These are phyloP conservation scores for Tylopilus vinaceipallidus DNA, from an alignment of 768 basidiomycete species.

Conservation along the genomic window DNA sequence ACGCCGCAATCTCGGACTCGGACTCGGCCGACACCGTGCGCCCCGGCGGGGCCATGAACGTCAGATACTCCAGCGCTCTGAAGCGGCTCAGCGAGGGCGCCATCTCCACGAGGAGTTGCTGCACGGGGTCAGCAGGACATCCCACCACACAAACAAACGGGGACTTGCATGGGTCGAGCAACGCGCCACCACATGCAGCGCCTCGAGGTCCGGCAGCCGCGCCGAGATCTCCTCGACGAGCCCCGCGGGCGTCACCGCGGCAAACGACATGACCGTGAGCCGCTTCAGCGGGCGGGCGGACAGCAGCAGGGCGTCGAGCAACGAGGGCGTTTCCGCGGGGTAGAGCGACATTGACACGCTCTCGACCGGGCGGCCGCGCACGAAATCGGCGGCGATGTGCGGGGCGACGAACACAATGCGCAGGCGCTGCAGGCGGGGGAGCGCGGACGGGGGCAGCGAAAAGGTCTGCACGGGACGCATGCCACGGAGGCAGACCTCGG, in stretches of 20 bases:
- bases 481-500: constrained; percentile 53
- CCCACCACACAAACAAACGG: too few relatives aligned
- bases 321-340: constrained; percentile 35
- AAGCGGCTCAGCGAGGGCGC: constrained; percentile 43
- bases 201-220: constrained; percentile 51
- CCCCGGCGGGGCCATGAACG: constrained; percentile 51
- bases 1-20: constrained; percentile 50
- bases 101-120: constrained; percentile 44
- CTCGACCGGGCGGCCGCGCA: constrained; percentile 48
- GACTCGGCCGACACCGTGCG: constrained; percentile 25
- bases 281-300: constrained; percentile 42
- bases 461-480: constrained; percentile 33
- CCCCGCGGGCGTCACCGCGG: constrained; percentile 41
- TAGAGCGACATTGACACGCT: constrained; percentile 54
- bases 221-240: constrained; percentile 47
- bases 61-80: constrained; percentile 47
- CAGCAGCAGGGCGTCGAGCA: constrained; percentile 44
- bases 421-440: constrained; percentile 49
- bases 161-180: constrained; percentile 46
- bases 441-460: constrained; percentile 37
- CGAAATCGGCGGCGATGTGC: constrained; percentile 41
- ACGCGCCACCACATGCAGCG: constrained; percentile 54
- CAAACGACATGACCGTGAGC: constrained; percentile 60
- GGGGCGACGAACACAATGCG: constrained; percentile 56
- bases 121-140: too few relatives aligned